A percentile compares a stretch with the other conserved stretches of the same genome.
Conservation (phyloP, 176 grass and related monocot species). For the Phragmites australis region DNA sequence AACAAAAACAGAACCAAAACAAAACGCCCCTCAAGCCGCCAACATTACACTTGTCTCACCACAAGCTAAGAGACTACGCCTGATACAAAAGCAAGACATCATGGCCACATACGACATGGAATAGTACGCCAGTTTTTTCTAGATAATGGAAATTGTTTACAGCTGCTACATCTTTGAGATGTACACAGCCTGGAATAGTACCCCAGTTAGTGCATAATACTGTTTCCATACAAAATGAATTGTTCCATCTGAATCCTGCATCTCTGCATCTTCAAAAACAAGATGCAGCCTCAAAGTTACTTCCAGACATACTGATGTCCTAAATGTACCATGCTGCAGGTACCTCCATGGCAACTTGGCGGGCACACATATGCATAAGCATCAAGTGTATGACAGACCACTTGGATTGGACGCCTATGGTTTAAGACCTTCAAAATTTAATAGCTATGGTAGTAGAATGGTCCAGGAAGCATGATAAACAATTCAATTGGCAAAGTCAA, state of each 20-base stretch:
- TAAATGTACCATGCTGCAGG: background rate
- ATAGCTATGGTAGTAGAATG: background rate
- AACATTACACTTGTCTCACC: too few species aligned
- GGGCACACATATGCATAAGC: background rate
- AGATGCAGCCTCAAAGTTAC: background rate
- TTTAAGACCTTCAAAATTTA: constrained; percentile 12
- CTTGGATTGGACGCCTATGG: background rate
- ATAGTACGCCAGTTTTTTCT: too few species aligned
- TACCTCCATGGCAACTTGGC: background rate
- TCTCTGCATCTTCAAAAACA: background rate
- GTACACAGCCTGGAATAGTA: too few species aligned
- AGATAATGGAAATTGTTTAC: too few species aligned
- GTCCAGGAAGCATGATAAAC: background rate
- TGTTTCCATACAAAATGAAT: background rate
- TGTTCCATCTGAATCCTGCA: background rate
- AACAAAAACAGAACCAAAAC: too few species aligned
- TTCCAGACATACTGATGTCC: background rate
- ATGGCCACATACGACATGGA: too few species aligned
- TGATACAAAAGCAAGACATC: too few species aligned
- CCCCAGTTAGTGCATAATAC: background rate
- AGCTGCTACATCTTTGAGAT: too few species aligned
- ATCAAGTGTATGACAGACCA: background rate
- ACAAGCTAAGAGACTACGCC: too few species aligned
- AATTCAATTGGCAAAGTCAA: background rate
- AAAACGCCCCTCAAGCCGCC: too few species aligned